These are phyloP conservation scores for sweet orange (Citrus sinensis) DNA, from an alignment of 345 rosid genomes.

Conservation along the genomic window DNA sequence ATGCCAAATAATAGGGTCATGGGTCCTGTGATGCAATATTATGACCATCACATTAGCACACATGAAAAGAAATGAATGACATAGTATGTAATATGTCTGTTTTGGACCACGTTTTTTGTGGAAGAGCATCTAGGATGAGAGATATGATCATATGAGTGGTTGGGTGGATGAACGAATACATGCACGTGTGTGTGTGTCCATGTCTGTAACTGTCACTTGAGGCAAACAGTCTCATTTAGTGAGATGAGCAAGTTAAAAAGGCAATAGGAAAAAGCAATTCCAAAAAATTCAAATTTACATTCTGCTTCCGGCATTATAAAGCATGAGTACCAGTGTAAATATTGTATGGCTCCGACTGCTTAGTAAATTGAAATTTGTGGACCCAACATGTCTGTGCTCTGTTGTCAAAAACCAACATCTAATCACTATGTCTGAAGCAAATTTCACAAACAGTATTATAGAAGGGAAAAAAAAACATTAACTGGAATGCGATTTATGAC, in stretches of 20 bases:
- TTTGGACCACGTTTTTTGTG: background rate
- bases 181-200: background rate
- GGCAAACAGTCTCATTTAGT: background rate
- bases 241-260: conserved; percentile 4
- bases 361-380: conserved; percentile 91
- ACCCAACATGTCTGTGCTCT: conserved; percentile 99
- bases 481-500: background rate
- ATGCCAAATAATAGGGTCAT: background rate
- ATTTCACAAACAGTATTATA: background rate
- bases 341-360: conserved; percentile 99
- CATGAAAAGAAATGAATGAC: background rate
- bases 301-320: conserved; percentile 12
- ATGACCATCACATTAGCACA: background rate
- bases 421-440: conserved; percentile 10
- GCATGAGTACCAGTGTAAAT: conserved; percentile 83
- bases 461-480: background rate
- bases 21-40: no score
- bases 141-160: background rate
- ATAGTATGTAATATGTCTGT: background rate
- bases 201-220: background rate
- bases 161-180: background rate
- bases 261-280: conserved; percentile 16
- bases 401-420: conserved; percentile 27
- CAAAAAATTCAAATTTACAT: background rate
- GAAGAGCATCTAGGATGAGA: background rate